Conservation (phyloP, 2,329 filamentous ascomycete species). For the Thermoascus crustaceus region DNA sequence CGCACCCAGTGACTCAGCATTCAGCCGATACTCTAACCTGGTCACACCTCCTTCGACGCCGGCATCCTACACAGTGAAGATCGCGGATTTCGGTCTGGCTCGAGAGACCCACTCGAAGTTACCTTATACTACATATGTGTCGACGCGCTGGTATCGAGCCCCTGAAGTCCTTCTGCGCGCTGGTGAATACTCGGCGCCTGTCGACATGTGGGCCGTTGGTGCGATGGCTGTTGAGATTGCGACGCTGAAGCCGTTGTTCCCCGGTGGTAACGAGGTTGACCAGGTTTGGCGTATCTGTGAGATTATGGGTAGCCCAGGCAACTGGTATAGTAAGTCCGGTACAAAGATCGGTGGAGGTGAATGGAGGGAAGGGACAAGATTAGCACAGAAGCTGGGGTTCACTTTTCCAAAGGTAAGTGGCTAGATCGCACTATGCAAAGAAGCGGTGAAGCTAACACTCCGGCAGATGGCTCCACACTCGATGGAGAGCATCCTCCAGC, state of each 20-base stretch:
- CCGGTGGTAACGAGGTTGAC: conserved; percentile 95
- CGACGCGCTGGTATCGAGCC: conserved; percentile 89
- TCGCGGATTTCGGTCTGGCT: conserved; percentile 96
- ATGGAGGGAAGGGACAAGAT: conserved; percentile 87
- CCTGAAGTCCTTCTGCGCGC: conserved; percentile 90
- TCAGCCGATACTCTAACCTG: conserved; percentile 84
- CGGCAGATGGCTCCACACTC: conserved; percentile 87
- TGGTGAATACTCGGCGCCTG: conserved; percentile 92
- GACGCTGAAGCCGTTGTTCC: conserved; percentile 92
- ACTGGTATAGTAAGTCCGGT: conserved; percentile 93
- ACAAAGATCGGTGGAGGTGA: conserved; percentile 85
- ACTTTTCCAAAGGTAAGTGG: conserved; percentile 73
- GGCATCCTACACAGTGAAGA: conserved; percentile 91
- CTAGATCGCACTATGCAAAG: background rate
- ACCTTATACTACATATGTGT: conserved; percentile 97
- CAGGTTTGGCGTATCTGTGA: conserved; percentile 98
- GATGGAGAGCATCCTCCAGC: conserved; percentile 85
- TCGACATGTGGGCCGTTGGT: conserved; percentile 97
- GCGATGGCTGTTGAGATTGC: conserved; percentile 98
- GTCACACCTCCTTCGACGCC: conserved; percentile 94
- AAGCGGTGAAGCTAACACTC: conserved; percentile 8
- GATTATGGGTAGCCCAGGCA: conserved; percentile 97
- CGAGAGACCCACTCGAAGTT: conserved; percentile 93
- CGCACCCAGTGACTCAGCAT: conserved; percentile 75
- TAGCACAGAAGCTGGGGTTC: conserved; percentile 94